Base-by-base conservation (phyloP, 140 eudicot genomes). In the Cichorium intybus region DNA sequence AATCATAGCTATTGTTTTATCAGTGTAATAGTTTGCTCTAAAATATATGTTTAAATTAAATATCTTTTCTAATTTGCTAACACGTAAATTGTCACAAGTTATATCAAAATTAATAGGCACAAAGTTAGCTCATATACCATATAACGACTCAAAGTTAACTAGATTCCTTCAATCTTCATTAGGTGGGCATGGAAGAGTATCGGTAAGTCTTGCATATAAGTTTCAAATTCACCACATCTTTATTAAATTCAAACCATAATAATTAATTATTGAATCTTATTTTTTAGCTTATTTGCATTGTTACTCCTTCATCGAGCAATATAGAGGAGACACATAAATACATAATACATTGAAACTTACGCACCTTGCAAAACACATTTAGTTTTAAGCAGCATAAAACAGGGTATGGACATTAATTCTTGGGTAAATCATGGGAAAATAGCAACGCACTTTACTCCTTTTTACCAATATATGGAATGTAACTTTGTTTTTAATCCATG, bases 241-340 rank as follows among this genome's bases (percentile, higher is more conserved):
- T n/a, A n/a, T n/a, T n/a, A n/a, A n/a, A n/a, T n/a, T n/a, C n/a
- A 26, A 49, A 64, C 21, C 48, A 10, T 46, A 21, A 14, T 28
- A 43, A 69, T 24, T 68, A 18, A 39, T 60, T 27, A 56, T 56
- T 66, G n/a, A 15, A 18, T 16, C 10, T 69, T 26, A 39, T 6
- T 51, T 48, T 75, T 17, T 85, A 92, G 99, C 95, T 88, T 72
- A 88, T 92, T 23, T 92, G 97, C 81, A 88, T 79, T 39, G 84
- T 92, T 41, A 92, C 95, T 56, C 99, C 99, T 24, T 89, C 99
- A 49, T 92, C 97, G 75, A 92, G 97, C 78, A 85, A 83, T 81
- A 75, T 93, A 37, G 99, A 92, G 78, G 99, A 92, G 80, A 92
- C 97, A 9, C 95, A 92, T n/a, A n/a, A n/a, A n/a, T n/a, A n/a